Evolutionary conservation across 164 flowering plant genomes (phyloP), one percentile per base, ranked within the genome.

Genomic region (Macadamia integrifolia): DNA sequence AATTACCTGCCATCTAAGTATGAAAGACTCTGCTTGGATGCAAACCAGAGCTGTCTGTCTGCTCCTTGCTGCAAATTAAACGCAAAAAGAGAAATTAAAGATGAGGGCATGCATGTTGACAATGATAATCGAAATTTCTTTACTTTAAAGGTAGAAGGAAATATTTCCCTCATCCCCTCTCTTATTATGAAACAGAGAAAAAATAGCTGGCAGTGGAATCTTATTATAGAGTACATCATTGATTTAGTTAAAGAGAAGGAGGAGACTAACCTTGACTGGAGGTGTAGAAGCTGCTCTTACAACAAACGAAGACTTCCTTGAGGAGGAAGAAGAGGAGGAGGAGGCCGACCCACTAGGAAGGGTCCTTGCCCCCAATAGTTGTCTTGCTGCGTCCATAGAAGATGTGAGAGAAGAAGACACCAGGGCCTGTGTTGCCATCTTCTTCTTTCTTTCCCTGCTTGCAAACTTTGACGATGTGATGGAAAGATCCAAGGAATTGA

Each of bases 1-100:
- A 35, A 35, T 82, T 87, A 93, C 98, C 93, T 91, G 83, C 98
- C 98, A 67, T 93, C 97, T 82, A 93, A 86, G 85, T 93, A 93
- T 43, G 94, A 70, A 62, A 93, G 94, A 65, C 91, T 86, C 78
- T 91, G 98, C 66, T 89, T 84, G 63, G 98, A 93, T 69, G 98
- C 98, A 77, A 93, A 93, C 98, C 98, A 93, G 50, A 93, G 81
- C 0, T 65, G 97, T 67, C 98, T 86, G 78, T 89, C 78, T 66
- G 88, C 92, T 80, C 91, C 97, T 86, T 84, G 88, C 98, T 91
- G 94, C 67, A 66, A 74, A 57, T 35, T 35, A 35, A 35, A 35
- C 5, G 3, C 40, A 35, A 35, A 35, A 35, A 35, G 40, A 35
- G 40, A 35, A 35, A 2, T 35, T 35, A 35, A 35, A 35, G 40